Evolutionary conservation across 441 rosid species (phyloP), one percentile per base, ranked within the genome.

Genomic region (Francoa sonchifolia): DNA sequence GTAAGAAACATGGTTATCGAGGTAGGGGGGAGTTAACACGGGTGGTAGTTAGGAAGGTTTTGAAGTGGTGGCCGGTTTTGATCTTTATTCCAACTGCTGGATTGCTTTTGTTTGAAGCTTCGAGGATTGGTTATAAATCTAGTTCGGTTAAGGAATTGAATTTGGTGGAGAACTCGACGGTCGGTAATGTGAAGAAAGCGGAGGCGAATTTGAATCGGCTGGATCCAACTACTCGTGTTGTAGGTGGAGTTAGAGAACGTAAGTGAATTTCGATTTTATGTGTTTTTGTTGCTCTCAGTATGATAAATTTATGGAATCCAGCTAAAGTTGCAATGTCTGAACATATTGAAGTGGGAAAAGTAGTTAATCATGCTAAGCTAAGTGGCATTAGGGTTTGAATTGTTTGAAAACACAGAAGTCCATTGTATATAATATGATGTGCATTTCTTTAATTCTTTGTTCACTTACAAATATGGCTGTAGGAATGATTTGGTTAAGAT

Each of bases 51-150:
- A 66, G 82, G 59, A 61, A 70, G 40, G 42, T 86, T 42, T 44
- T 76, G 3, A 77, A 48, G 42, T 74, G 74, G 61, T 86, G 98
- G 98, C 58, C 56, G 35, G 9, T 76, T 35, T 40, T 82, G 28
- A 49, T 90, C 44, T 60, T 82, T 41, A 58, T 78, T 16, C 73
- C 71, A 0, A 88, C 83, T 0, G 68, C 66, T 27, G 78, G 61
- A 2, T 57, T 90, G 50, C 78, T 90, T 8, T 21, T 78, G 19
- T 82, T 72, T 18, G 90, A 86, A 72, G 82, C 81, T 29, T 68
- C 77, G 0, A 73, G 82, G 46, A 72, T 90, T 44, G 76, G 77
- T 47, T 66, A 35, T 14, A 66, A 55, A 25, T 59, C 81, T 3
- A 54, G 48, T 39, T 19, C 14, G 7, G 34, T 44, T 28, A 32